Conservation (phyloP, 345 rosid genomes). For the Cardamine resedifolia region DNA sequence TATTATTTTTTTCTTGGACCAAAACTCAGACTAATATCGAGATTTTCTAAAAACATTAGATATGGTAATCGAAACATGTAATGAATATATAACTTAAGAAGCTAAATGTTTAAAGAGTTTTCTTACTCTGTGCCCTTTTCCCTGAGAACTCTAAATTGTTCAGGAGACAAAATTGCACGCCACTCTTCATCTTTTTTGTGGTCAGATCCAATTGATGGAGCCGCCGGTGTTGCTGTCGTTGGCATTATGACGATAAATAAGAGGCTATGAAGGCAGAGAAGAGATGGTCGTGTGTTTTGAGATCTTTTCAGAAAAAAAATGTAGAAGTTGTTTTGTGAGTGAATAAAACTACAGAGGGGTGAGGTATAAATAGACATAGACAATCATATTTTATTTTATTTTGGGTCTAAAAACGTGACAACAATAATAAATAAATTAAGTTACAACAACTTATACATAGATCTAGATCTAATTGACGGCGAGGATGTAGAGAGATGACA, state of each 20-base stretch:
- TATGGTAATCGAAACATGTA: background rate
- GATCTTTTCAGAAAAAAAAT: background rate
- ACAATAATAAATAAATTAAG: background rate
- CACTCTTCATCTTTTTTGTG: constrained; percentile 79
- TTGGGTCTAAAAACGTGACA: background rate
- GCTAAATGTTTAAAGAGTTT: background rate
- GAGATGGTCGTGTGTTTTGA: constrained; percentile 5
- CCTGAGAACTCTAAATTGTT: constrained; percentile 75
- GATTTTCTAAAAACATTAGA: too few species aligned
- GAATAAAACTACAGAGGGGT: background rate
- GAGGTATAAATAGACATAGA: background rate
- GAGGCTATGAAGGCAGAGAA: background rate
- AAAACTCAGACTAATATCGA: too few species aligned
- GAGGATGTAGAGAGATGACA: background rate
- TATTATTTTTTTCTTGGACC: too few species aligned
- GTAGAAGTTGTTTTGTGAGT: constrained; percentile 2
- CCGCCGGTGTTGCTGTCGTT: background rate
- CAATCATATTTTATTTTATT: background rate
- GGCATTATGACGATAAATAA: background rate
- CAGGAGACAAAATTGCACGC: constrained; percentile 75
- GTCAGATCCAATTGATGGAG: constrained; percentile 49
- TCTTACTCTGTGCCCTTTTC: constrained; percentile 82
- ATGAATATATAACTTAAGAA: background rate
- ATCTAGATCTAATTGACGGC: background rate
- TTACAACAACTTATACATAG: background rate